Evolutionary conservation across 208 protist genomes (phyloP), one percentile per base, ranked within the genome.

Genomic region (Angomonas ambiguus): DNA sequence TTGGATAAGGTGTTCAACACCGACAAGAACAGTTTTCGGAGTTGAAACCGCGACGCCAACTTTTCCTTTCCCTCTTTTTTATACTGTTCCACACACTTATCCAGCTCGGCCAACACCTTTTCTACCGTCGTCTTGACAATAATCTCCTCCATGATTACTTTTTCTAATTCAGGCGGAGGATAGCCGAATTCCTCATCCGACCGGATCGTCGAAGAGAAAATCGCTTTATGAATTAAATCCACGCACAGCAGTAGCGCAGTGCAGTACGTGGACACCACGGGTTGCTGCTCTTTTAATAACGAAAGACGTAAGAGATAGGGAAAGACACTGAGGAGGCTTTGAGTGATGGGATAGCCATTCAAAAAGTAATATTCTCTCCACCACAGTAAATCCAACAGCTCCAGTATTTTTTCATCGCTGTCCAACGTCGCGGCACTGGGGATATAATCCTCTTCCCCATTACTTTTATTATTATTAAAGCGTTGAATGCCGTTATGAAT

Each of bases 181-280:
- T 76, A 68, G 74, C 81, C 69, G 76, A 91, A 91, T 77, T 94
- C 88, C 81, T 94, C 88, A 45, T 94, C 88, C 71, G 77, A 83
- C 60, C 83, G 88, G 59, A 91, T 87, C 11, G 76, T 74, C 2
- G 85, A 91, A 20, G 79, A 74, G 71, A 88, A 85, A 59, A 86
- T 77, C 53, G 83, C 78, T 72, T 77, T 74, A 70, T 87, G 61
- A 0, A 91, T 65, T 51, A 71, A 61, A 55, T 90, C 82, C 8
- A 94, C 66, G 24, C 60, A 76, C 34, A 78, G 75, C 48, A 85
- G 74, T 16, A 94, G 74, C 34, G 74, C 88, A 28, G 81, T 82
- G 76, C 85, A 94, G 79, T 94, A 94, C 10, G 77, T 70, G 69
- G 88, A 61, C 13, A 94, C 63, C 2, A 72, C 70, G 13, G 59